Conservation (phyloP, 2,329 filamentous ascomycete genomes). For the Epichloe glyceriae region DNA sequence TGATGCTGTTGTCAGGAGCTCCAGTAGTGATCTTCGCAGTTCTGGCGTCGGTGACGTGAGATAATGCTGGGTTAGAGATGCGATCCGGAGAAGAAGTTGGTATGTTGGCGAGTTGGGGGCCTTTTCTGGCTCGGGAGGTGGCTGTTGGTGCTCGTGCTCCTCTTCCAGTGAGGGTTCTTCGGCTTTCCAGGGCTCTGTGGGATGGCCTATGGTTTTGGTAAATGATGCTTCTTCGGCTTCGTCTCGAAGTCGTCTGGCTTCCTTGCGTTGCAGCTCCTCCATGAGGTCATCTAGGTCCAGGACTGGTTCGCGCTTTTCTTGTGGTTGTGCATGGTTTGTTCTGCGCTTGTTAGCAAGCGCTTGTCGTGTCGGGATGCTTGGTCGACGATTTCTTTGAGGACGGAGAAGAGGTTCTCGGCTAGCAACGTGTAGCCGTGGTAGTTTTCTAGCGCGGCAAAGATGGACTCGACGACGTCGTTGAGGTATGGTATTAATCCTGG, state of each 20-base stretch:
- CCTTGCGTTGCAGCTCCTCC: slow-evolving; percentile 49
- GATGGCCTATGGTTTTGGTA: slow-evolving; percentile 14
- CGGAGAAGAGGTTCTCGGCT: slow-evolving; percentile 73
- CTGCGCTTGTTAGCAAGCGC: slow-evolving; percentile 31
- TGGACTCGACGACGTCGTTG: slow-evolving; percentile 79
- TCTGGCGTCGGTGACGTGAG: slow-evolving; percentile 72
- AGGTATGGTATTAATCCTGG: slow-evolving; percentile 72
- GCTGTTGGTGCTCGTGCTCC: slow-evolving; percentile 21
- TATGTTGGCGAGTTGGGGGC: slow-evolving; percentile 67
- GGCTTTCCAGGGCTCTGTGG: slow-evolving; percentile 24
- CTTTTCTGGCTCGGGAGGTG: slow-evolving; percentile 32
- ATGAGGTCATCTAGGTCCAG: slow-evolving; percentile 32
- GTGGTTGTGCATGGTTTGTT: slow-evolving; percentile 25
- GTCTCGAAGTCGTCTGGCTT: slow-evolving; percentile 20
- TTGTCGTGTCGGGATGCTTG: slow-evolving; percentile 55
- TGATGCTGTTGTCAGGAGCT: slow-evolving; percentile 60
- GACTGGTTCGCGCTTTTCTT: slow-evolving; percentile 23
- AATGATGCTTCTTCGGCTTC: slow-evolving; percentile 20
- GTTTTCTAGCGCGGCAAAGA: slow-evolving; percentile 86
- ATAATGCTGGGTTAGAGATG: slow-evolving; percentile 77
- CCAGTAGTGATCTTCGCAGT: slow-evolving; percentile 65
- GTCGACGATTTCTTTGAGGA: slow-evolving; percentile 70
- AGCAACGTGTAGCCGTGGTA: slow-evolving; percentile 86
- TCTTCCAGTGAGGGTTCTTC: slow-evolving; percentile 18
- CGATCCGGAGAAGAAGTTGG: slow-evolving; percentile 67